Evolutionary conservation across 306 rosid genomes (phyloP).

Genomic region (Pyrus bretschneideri): DNA sequence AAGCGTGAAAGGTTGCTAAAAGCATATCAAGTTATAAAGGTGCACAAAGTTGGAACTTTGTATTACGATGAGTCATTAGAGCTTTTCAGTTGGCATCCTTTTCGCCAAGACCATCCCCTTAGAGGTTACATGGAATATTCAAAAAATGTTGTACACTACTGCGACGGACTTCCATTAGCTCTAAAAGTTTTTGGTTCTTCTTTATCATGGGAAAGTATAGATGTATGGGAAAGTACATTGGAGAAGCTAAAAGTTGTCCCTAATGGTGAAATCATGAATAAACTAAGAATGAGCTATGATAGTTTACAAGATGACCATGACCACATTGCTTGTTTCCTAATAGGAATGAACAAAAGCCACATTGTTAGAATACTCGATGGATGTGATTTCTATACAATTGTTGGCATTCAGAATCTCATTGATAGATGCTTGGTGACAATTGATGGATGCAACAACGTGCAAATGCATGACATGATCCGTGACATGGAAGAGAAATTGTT

Average conservation of each 20-base stretch:
- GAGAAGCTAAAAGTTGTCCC: background rate
- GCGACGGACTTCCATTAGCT: too few species aligned
- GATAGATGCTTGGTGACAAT: background rate
- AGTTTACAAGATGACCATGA: background rate
- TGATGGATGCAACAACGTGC: background rate
- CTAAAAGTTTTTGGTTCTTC: too few species aligned
- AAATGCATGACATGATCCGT: background rate
- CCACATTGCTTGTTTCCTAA: constrained; percentile 1
- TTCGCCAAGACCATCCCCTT: background rate
- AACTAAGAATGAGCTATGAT: background rate
- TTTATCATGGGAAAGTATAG: too few species aligned
- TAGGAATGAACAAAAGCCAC: background rate
- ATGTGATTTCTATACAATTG: background rate
- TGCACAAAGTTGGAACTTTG: too few species aligned
- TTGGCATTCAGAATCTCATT: background rate
- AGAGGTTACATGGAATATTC: too few species aligned
- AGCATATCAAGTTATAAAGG: background rate
- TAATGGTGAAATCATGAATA: background rate
- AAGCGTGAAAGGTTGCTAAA: background rate
- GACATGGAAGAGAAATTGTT: background rate
- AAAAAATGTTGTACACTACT: too few species aligned
- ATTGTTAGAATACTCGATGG: background rate
- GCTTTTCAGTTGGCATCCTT: background rate
- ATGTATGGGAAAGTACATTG: too few species aligned
- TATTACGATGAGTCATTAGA: background rate